A percentile compares a stretch with the other conserved stretches of the same genome.
These are phyloP conservation scores for Dryadomyces quercivorus DNA, from an alignment of 2,329 filamentous ascomycete genomes.

Conservation along the genomic window DNA sequence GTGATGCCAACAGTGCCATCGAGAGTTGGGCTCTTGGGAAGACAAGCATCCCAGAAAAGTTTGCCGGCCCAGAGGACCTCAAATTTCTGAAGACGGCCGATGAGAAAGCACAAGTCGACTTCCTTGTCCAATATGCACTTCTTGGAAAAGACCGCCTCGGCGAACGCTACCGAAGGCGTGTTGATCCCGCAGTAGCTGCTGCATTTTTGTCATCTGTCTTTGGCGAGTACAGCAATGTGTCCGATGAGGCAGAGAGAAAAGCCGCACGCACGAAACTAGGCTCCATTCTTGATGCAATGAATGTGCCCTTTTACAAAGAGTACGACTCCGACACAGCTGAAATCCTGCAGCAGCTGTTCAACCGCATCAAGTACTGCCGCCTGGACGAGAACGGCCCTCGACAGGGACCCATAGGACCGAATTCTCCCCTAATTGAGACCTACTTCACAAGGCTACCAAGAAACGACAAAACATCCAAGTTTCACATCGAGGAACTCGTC, in stretches of 20 bases:
- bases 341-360: constrained; percentile 83
- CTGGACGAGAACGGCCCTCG: constrained; percentile 88
- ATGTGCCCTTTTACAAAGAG: constrained; percentile 81
- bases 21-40: constrained; percentile 58
- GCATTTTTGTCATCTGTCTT: constrained; percentile 54
- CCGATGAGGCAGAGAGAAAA: constrained; percentile 34
- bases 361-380: constrained; percentile 88
- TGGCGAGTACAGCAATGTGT: constrained; percentile 47
- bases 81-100: constrained; percentile 33
- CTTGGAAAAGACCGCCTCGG: constrained; percentile 62
- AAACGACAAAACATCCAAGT: constrained; percentile 62
- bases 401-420: constrained; percentile 61
- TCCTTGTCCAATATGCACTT: constrained; percentile 58
- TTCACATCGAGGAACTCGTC: constrained; percentile 64
- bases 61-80: constrained; percentile 23
- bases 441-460: constrained; percentile 86
- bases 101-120: constrained; percentile 42
- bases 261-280: constrained; percentile 42
- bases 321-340: constrained; percentile 75
- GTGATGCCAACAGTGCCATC: constrained; percentile 55
- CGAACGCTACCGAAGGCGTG: constrained; percentile 60
- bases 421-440: constrained; percentile 76
- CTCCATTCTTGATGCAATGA: constrained; percentile 67
- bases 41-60: constrained; percentile 38
- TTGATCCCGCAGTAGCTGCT: constrained; percentile 60